Conservation (phyloP, 2,329 filamentous ascomycete species). For the Trichothecium roseum region DNA sequence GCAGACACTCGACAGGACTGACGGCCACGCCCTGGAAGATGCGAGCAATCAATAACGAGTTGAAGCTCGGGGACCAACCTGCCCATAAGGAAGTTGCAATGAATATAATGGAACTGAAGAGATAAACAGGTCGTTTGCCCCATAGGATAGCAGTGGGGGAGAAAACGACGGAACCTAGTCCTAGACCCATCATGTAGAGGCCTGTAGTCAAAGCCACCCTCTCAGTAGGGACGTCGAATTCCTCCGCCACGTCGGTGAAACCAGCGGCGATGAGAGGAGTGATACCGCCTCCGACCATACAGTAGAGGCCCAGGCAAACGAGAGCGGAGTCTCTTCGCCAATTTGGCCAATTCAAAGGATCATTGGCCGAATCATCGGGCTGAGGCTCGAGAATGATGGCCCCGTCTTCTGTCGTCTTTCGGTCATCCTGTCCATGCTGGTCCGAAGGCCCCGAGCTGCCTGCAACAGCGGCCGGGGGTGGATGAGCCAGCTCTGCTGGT, state of each 20-base stretch:
- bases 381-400: conserved; percentile 83
- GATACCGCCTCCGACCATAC: conserved; percentile 87
- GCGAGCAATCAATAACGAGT: conserved; percentile 68
- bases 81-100: conserved; percentile 73
- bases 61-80: conserved; percentile 70
- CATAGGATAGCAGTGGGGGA: conserved; percentile 86
- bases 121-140: conserved; percentile 85
- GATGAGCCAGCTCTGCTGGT: conserved; percentile 2
- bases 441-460: conserved; percentile 1
- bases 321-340: conserved; percentile 74
- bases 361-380: conserved; percentile 81
- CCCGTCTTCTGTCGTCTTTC: conserved; percentile 74
- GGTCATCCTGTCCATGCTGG: conserved; percentile 23
- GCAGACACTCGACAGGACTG: conserved; percentile 83
- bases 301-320: conserved; percentile 79
- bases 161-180: conserved; percentile 71
- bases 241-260: conserved; percentile 67
- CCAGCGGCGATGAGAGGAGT: conserved; percentile 84
- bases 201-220: conserved; percentile 80
- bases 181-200: conserved; percentile 88
- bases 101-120: conserved; percentile 68
- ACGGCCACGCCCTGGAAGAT: conserved; percentile 83
- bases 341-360: conserved; percentile 83
- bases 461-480: conserved; percentile 4
- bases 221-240: conserved; percentile 55